These are phyloP conservation scores for Scutellaria barbata DNA, from an alignment of 257 asterid species.

Conservation along the genomic window DNA sequence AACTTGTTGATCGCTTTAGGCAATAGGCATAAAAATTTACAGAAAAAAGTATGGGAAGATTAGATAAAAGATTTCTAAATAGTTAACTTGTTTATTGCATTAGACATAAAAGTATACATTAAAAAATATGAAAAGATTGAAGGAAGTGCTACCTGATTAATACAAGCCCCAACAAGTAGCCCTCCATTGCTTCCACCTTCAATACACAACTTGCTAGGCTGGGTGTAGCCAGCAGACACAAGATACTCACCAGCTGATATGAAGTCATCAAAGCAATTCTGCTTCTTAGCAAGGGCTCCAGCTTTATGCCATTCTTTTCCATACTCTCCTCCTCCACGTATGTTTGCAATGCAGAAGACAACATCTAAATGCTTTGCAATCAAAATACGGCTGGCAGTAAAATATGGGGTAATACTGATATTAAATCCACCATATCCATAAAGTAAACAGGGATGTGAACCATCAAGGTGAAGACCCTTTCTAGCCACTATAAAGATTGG, in stretches of 20 bases:
- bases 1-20: background rate
- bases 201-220: constrained; percentile 80
- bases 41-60: background rate
- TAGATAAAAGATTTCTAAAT: constrained; percentile 13
- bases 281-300: constrained; percentile 81
- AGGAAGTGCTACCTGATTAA: constrained; percentile 72
- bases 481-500: constrained; percentile 84
- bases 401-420: constrained; percentile 74
- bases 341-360: constrained; percentile 80
- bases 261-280: constrained; percentile 92
- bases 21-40: background rate
- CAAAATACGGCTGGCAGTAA: constrained; percentile 64
- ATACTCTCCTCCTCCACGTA: constrained; percentile 98
- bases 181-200: constrained; percentile 99
- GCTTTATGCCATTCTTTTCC: constrained; percentile 99
- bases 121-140: background rate
- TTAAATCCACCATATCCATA: constrained; percentile 91
- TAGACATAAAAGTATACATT: background rate
- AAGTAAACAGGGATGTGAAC: constrained; percentile 87
- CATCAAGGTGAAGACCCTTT: constrained; percentile 74
- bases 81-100: background rate
- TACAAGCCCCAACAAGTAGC: constrained; percentile 89
- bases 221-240: constrained; percentile 83
- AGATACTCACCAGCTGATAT: constrained; percentile 82
- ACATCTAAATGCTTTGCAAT: constrained; percentile 69